Evolutionary conservation across 2,329 filamentous ascomycete species (phyloP).

Genomic region (Chaetothyriales sp.): DNA sequence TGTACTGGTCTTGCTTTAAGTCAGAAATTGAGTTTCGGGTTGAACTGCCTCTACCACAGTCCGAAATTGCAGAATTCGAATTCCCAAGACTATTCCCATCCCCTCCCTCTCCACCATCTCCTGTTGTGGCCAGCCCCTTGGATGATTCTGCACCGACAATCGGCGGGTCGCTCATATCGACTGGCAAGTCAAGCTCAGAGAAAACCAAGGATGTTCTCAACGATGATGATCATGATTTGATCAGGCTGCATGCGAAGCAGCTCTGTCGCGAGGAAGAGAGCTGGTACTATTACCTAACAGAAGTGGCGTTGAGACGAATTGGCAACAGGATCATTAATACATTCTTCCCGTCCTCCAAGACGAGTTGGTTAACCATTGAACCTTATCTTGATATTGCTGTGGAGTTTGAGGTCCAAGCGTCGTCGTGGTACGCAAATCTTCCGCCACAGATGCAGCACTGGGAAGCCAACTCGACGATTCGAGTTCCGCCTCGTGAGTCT

Average conservation of each 20-base stretch:
- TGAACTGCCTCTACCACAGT: slow-evolving; percentile 27
- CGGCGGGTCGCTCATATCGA: not conserved
- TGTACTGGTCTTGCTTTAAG: slow-evolving; percentile 35
- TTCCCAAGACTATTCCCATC: slow-evolving; percentile 24
- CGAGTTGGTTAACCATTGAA: slow-evolving; percentile 18
- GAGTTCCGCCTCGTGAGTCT: slow-evolving; percentile 1
- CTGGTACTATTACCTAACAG: slow-evolving; percentile 35
- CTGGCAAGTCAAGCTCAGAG: not conserved
- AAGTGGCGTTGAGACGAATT: slow-evolving; percentile 31
- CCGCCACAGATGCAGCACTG: slow-evolving; percentile 20
- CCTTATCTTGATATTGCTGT: slow-evolving; percentile 19
- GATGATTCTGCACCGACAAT: not conserved
- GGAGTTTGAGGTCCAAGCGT: slow-evolving; percentile 21
- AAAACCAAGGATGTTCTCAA: slow-evolving; percentile 1
- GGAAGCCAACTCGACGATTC: slow-evolving; percentile 9
- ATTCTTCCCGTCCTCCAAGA: slow-evolving; percentile 18
- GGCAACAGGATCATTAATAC: slow-evolving; percentile 29
- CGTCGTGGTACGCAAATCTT: slow-evolving; percentile 20
- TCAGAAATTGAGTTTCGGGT: slow-evolving; percentile 30
- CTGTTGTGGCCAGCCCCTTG: not conserved
- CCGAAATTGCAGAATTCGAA: slow-evolving; percentile 24
- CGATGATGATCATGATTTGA: slow-evolving; percentile 1
- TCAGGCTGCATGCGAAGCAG: slow-evolving; percentile 7
- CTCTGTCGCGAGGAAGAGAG: slow-evolving; percentile 23
- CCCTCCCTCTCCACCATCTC: slow-evolving; percentile 17